Evolutionary conservation across 257 asterid species (phyloP).

Genomic region (Solanum dulcamara): DNA sequence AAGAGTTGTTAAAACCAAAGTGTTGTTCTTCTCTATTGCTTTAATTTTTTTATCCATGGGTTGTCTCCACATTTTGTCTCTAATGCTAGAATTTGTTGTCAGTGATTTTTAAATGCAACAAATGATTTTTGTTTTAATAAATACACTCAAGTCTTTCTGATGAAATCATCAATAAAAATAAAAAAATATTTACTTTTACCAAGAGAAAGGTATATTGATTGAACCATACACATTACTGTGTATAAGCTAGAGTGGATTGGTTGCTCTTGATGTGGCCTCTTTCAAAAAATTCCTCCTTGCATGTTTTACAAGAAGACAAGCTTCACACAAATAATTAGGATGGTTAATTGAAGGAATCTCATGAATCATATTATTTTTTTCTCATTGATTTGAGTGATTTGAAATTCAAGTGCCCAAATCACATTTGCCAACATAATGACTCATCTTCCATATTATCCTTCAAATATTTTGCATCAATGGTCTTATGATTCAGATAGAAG

Average conservation of each 20-base stretch:
- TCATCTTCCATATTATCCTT: neutral
- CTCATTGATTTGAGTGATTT: neutral
- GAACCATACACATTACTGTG: neutral
- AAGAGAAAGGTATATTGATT: neutral
- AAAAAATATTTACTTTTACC: neutral
- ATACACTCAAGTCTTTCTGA: neutral
- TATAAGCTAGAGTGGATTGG: neutral
- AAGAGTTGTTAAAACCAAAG: no score
- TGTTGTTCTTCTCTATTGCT: no score
- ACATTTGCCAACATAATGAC: neutral
- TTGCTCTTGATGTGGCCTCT: neutral
- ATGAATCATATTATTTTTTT: neutral
- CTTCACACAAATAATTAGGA: neutral
- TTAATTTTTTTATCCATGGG: no score
- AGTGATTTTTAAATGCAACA: neutral
- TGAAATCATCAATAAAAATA: no score
- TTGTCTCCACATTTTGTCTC: no score
- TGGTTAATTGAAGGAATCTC: neutral
- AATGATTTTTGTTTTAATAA: neutral
- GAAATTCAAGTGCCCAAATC: neutral
- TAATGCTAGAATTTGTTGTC: no score
- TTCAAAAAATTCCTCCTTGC: neutral
- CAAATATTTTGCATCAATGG: neutral
- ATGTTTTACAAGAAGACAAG: neutral
- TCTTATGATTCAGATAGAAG: neutral